Base-by-base conservation (phyloP, 768 basidiomycete genomes). In the Agrocybe praecox region DNA sequence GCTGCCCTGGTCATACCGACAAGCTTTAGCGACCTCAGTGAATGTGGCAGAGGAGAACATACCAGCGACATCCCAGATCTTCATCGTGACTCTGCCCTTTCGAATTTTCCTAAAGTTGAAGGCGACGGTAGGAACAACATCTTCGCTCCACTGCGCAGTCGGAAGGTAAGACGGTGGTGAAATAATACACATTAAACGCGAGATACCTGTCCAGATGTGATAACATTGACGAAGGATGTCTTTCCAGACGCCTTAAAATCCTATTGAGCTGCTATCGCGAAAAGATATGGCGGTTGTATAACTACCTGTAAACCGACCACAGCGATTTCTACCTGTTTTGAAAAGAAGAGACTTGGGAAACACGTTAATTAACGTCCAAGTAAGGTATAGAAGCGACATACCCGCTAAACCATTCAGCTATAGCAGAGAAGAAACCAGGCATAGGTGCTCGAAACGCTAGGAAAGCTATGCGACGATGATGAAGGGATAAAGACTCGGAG, bases 21-120 rank as follows among this genome's bases (percentile, higher is more conserved):
- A 50, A 17, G 18, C 52, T 58, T 60, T 53, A 55, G 57, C 55
- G 54, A 59, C n/a, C 46, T 33, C 29, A 23, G 48, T 17, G 8
- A 42, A 43, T 45, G 22, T n/a, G 29, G 26, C 19, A 49, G 26
- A 36, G 50, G 44, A 43, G 48, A 26, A 42, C 43, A 46, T 52
- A 92, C 89, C 94, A 59, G 94, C 94, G 36, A 97, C 91, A 70
- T 97, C 95, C 95, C 95, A 97, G 47, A 97, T 86, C 70, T 94
- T 96, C 67, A 97, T 76, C 0, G 91, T 93, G 1, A 96, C 87
- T 57, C 94, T 96, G 12, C 93, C 94, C 65, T 92, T 94, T 59
- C 88, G 79, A 12, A 96, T 87, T 69, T 92, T 93, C 18, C 92
- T 82, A 65, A 94, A 87, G 64, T 94, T 95, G 78, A 94, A 97